Percentiles rank a stretch among this genome's conserved stretches.
These are phyloP conservation scores for Ceratocystis harringtonii DNA, from an alignment of 2,329 filamentous ascomycete species.

Conservation along the genomic window DNA sequence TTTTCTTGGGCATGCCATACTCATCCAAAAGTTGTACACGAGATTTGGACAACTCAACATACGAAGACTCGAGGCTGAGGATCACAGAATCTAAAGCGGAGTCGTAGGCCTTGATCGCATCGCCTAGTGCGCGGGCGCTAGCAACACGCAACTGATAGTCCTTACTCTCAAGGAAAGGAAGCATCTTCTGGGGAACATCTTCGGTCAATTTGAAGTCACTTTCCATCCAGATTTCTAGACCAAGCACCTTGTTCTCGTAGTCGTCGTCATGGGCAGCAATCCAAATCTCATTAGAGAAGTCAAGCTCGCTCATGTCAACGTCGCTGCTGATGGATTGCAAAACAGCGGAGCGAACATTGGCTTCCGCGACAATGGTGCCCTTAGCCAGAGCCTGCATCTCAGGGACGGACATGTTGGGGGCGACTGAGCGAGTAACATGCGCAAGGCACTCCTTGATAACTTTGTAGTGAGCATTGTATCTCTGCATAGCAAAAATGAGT, in stretches of 20 bases:
- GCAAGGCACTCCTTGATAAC: conserved; percentile 82
- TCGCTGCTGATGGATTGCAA: conserved; percentile 84
- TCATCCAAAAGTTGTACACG: conserved; percentile 73
- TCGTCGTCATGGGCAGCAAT: conserved; percentile 83
- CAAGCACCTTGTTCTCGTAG: conserved; percentile 71
- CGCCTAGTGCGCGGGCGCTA: conserved; percentile 66
- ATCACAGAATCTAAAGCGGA: conserved; percentile 48
- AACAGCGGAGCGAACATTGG: conserved; percentile 66
- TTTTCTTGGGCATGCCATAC: conserved; percentile 87
- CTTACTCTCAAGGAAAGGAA: conserved; percentile 65
- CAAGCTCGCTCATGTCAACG: conserved; percentile 75
- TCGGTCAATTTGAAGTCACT: conserved; percentile 59
- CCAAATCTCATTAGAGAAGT: conserved; percentile 85
- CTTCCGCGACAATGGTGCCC: conserved; percentile 64
- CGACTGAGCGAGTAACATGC: conserved; percentile 71
- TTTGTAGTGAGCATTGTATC: conserved; percentile 86
- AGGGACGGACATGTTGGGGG: conserved; percentile 56
- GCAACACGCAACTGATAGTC: conserved; percentile 73
- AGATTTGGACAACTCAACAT: conserved; percentile 66
- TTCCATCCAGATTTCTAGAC: conserved; percentile 86
- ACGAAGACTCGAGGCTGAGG: conserved; percentile 50
- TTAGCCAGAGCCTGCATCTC: conserved; percentile 66
- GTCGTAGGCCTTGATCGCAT: conserved; percentile 49
- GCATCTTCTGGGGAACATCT: conserved; percentile 49
- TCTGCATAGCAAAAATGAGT: conserved; percentile 71